Evolutionary conservation across 1,284 basidiomycete species (phyloP).

Genomic region (Coniferiporia sulphurascens): DNA sequence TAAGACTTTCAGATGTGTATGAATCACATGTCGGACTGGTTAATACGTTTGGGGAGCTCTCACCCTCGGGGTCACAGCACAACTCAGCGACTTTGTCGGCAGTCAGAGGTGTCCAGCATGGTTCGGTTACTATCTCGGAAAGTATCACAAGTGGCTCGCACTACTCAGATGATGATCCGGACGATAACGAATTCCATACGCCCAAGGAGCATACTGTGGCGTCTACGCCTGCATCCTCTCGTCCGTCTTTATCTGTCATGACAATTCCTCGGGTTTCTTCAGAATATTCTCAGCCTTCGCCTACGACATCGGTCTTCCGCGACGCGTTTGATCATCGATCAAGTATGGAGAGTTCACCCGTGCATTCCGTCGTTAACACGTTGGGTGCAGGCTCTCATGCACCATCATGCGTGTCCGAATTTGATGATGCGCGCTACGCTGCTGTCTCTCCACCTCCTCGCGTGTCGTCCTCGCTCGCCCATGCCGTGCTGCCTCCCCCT

Average conservation of each 20-base stretch:
- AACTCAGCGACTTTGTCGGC: slow-evolving; percentile 11
- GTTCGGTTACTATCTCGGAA: slow-evolving; percentile 23
- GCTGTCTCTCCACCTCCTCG: slow-evolving; percentile 52
- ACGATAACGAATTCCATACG: slow-evolving; percentile 26
- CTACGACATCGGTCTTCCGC: slow-evolving; percentile 67
- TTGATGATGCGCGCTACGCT: slow-evolving; percentile 37
- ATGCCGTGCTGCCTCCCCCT: slow-evolving; percentile 20
- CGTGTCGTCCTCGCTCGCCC: slow-evolving; percentile 33
- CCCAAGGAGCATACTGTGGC: slow-evolving; percentile 14
- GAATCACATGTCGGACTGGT: slow-evolving; percentile 8
- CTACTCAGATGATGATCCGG: slow-evolving; percentile 26
- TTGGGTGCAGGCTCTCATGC: slow-evolving; percentile 36
- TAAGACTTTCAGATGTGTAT: slow-evolving; percentile 12
- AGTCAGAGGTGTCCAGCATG: slow-evolving; percentile 8
- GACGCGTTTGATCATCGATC: slow-evolving; percentile 43
- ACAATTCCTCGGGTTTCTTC: slow-evolving; percentile 41
- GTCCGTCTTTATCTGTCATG: slow-evolving; percentile 33
- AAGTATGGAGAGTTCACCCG: slow-evolving; percentile 16
- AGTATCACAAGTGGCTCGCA: slow-evolving; percentile 26
- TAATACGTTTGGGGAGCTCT: slow-evolving; percentile 7
- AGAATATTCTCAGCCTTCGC: slow-evolving; percentile 46
- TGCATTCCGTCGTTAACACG: slow-evolving; percentile 15
- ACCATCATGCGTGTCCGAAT: slow-evolving; percentile 44
- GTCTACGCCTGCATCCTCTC: slow-evolving; percentile 25
- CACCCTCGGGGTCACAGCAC: slow-evolving; percentile 9